These are phyloP conservation scores for Hortaea werneckii DNA, from an alignment of 2,329 filamentous ascomycete genomes.

Conservation along the genomic window DNA sequence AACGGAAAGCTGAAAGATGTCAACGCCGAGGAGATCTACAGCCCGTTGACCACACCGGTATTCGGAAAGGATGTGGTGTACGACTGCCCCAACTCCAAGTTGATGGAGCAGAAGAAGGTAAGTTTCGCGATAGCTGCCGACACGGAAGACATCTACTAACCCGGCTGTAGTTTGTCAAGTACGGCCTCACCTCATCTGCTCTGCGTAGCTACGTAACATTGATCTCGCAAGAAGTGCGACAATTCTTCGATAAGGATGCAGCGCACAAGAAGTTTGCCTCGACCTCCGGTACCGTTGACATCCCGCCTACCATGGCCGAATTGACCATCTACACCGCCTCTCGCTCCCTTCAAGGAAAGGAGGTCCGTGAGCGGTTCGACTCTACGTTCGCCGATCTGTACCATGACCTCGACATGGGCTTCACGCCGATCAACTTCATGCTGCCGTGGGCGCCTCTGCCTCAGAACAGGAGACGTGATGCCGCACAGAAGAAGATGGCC, in stretches of 20 bases:
- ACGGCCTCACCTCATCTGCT: slow-evolving; percentile 64
- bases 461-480: slow-evolving; percentile 75
- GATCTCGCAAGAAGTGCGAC: slow-evolving; percentile 63
- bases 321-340: slow-evolving; percentile 87
- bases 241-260: slow-evolving; percentile 59
- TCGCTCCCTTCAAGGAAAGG: slow-evolving; percentile 72
- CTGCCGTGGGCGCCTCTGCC: slow-evolving; percentile 79
- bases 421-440: slow-evolving; percentile 82
- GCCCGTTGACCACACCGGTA: slow-evolving; percentile 57
- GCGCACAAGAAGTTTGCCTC: slow-evolving; percentile 28
- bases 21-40: slow-evolving; percentile 84
- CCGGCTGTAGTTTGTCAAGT: slow-evolving; percentile 61
- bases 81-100: slow-evolving; percentile 80
- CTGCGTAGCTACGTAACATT: slow-evolving; percentile 69
- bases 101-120: slow-evolving; percentile 96
- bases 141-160: not conserved
- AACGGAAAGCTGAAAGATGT: slow-evolving; percentile 86
- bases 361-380: slow-evolving; percentile 72
- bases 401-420: slow-evolving; percentile 84
- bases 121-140: slow-evolving; percentile 14
- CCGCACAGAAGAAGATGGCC: slow-evolving; percentile 69
- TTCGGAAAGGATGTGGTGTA: slow-evolving; percentile 85
- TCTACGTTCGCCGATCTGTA: slow-evolving; percentile 71
- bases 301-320: slow-evolving; percentile 68
- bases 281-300: slow-evolving; percentile 52